Base-by-base conservation (phyloP, 164 flowering plant genomes). In the Hamamelis virginiana region DNA sequence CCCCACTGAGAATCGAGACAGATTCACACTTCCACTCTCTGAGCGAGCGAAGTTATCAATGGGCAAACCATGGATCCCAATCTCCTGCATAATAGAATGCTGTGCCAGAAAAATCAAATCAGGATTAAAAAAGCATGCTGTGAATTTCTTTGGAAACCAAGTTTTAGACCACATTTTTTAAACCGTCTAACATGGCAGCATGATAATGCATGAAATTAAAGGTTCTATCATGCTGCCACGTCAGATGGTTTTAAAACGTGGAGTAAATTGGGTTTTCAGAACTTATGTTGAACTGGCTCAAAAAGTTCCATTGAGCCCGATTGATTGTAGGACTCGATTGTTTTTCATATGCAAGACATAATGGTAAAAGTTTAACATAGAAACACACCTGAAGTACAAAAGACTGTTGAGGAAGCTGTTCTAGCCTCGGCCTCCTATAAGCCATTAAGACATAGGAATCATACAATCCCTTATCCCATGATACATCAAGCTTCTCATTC, bases 71-170 rank as follows among this genome's bases (percentile, higher is more conserved):
- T 91, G 95, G 64, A 94, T 84, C 28, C 88, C 95, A 48, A 91
- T 80, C 83, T 90, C 97, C n/a, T 97, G 98, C 11, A 96, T 83
- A 59, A 86, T n/a, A 4, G 94, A 86, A 70, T 91, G 96, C 95
- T 94, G 92, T 26, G 60, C 41, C 41, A 15, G 41, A 33, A 2
- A 33, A 52, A 43, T n/a, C n/a, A 63, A 65, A 44, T 2, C 2
- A 33, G 6, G 6, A 33, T 2, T 2, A 33, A 6, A 33, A 33
- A 33, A 33, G 6, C 2, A 33, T 33, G 41, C 41, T 2, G 41
- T 6, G 41, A 33, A 33, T 2, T 33, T 6, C 41, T 33, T 33
- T n/a, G n/a, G n/a, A n/a, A n/a, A n/a, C n/a, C n/a, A n/a, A n/a
- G n/a, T n/a, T n/a, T n/a, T n/a, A n/a, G n/a, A n/a, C n/a, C n/a